phyloP scores from a whole-genome alignment of 805 yeast species.

The Kuraishia ogatae region DNA sequence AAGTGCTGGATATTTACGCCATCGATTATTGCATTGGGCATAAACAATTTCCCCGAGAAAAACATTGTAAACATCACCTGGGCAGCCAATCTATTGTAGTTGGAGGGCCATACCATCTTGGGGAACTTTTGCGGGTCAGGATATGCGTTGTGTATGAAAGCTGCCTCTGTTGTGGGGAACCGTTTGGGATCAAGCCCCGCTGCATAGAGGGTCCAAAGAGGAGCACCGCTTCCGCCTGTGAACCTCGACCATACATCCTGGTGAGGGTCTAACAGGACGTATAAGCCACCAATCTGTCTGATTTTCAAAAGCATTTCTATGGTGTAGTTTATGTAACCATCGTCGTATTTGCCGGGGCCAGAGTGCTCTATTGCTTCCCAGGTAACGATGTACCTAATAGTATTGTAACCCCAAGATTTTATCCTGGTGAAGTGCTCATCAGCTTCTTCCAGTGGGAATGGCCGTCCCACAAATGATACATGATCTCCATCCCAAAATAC shows the following conservation, averaged over 20 bases:
- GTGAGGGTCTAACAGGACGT: slow-evolving; percentile 80
- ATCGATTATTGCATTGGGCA: slow-evolving; percentile 68
- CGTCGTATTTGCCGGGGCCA: slow-evolving; percentile 81
- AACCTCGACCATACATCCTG: slow-evolving; percentile 93
- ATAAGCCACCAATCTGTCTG: slow-evolving; percentile 58
- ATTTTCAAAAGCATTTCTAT: slow-evolving; percentile 50
- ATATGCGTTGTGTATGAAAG: slow-evolving; percentile 59
- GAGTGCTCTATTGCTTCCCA: slow-evolving; percentile 92
- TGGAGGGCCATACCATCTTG: slow-evolving; percentile 91
- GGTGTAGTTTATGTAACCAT: slow-evolving; percentile 64
- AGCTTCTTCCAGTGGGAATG: slow-evolving; percentile 71
- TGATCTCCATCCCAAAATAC: slow-evolving; percentile 61
- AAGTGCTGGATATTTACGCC: slow-evolving; percentile 72
- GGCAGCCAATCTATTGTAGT: slow-evolving; percentile 67
- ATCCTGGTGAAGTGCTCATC: slow-evolving; percentile 59
- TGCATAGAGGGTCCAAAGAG: slow-evolving; percentile 84
- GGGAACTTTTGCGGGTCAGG: slow-evolving; percentile 43
- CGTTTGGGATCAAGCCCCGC: slow-evolving; percentile 78
- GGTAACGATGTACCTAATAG: slow-evolving; percentile 65
- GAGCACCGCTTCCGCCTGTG: slow-evolving; percentile 90
- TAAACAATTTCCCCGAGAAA: slow-evolving; percentile 67
- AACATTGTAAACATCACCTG: slow-evolving; percentile 81
- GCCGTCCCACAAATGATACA: slow-evolving; percentile 78
- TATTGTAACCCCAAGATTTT: slow-evolving; percentile 75
- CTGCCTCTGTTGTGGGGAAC: slow-evolving; percentile 71